Percentiles rank a stretch among this genome's conserved stretches.
Conservation (phyloP, 2,329 filamentous ascomycete genomes). For the Pseudogymnoascus sp. region DNA sequence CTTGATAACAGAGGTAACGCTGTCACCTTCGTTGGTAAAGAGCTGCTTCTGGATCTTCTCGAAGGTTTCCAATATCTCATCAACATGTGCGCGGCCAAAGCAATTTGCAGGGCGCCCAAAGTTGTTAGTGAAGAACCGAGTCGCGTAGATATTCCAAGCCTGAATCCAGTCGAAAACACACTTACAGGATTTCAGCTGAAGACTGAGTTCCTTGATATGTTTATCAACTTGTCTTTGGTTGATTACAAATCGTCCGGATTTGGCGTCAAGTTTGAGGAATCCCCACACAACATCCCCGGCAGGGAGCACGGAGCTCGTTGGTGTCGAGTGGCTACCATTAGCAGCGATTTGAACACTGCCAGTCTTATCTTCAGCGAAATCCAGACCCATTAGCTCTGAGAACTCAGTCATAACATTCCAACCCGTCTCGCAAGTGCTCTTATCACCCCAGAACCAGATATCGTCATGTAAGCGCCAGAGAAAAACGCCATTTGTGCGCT, state of each 20-base stretch:
- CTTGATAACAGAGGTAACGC: conserved; percentile 42
- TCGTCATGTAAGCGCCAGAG: conserved; percentile 59
- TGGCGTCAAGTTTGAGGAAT: conserved; percentile 45
- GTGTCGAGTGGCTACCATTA: not conserved
- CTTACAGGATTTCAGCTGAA: conserved; percentile 45
- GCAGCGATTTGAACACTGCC: conserved; percentile 38
- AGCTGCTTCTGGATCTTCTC: conserved; percentile 43
- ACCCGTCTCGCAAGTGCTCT: conserved; percentile 42
- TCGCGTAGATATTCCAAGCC: conserved; percentile 51
- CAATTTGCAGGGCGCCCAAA: conserved; percentile 47
- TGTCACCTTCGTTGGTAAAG: conserved; percentile 34
- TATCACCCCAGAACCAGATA: conserved; percentile 60
- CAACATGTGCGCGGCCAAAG: conserved; percentile 46
- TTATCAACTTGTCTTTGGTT: conserved; percentile 45
- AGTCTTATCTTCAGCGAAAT: conserved; percentile 51
- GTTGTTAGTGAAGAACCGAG: conserved; percentile 48
- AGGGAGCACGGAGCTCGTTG: conserved; percentile 33
- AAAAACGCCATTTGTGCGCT: conserved; percentile 43
- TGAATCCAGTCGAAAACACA: conserved; percentile 51
- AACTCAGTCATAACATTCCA: conserved; percentile 54
- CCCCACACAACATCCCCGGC: conserved; percentile 49
- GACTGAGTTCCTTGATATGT: conserved; percentile 47
- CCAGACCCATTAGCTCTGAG: conserved; percentile 44
- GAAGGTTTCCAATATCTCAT: conserved; percentile 45
- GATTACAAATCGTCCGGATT: conserved; percentile 43